Base-by-base conservation (phyloP, 192 early-diverging fungal genomes). In the Coemansia sp. region DNA sequence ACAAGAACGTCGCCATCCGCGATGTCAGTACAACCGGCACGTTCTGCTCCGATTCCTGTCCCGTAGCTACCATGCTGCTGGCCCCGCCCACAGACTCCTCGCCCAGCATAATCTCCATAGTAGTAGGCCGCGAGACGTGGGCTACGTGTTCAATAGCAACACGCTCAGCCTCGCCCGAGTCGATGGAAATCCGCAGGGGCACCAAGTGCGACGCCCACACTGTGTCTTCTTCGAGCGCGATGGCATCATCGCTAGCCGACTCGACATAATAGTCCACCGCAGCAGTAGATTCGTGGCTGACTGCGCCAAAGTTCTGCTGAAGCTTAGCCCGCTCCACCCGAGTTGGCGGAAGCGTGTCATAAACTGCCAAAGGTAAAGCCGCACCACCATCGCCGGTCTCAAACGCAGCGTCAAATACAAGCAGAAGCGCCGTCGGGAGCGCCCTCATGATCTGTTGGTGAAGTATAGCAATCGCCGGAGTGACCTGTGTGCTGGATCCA, bases 111-210 rank as follows among this genome's bases (percentile, higher is more conserved):
- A 76, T 73, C 4, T 69, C 75, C 8, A 59, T 72, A 3, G 62
- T 67, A 11, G 75, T 71, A 0, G 42, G 54, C 15, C 63, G 47
- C 0, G 82, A 68, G 18, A 75, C 67, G 43, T 74, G 77, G 3
- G 71, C 77, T 9, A 85, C 75, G 49, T 85, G 82, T 63, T 85
- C 82, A 2, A 79, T 69, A 5, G 82, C 82, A 8, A 85, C 67
- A 15, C 82, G 82, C 71, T 85, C 82, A 0, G 82, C 82, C 67
- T 85, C 82, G 63, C 82, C 82, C 20, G 82, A 79, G 57, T 85
- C 77, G 12, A 85, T 71, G 7, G 68, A 46, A 12, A 79, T 51
- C 15, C 63, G 67, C 65, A 85, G 12, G 6, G 82, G 77, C 7
- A 67, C 72, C 16, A 85, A 68, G 40, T 42, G 68, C 51, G 77